These are phyloP conservation scores for Apiotrichum veenhuisii DNA, from an alignment of 1,284 basidiomycete species.

Conservation along the genomic window DNA sequence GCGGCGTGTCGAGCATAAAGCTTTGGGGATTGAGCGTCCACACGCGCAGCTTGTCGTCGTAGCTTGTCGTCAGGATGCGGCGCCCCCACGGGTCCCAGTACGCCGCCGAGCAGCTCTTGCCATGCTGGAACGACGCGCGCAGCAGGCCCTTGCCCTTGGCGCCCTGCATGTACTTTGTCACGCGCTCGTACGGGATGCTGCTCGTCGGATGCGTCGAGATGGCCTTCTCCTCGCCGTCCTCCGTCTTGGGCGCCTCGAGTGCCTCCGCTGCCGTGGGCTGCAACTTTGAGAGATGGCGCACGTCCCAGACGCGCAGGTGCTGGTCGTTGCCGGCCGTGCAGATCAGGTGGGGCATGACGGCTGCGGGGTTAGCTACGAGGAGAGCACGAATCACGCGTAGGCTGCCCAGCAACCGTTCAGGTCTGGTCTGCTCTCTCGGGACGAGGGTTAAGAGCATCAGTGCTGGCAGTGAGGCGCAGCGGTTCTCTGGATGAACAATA, in stretches of 20 bases:
- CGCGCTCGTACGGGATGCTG: constrained; percentile 23
- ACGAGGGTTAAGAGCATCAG: no score
- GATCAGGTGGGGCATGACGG: constrained; percentile 43
- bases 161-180: constrained; percentile 21
- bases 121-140: constrained; percentile 43
- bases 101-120: constrained; percentile 50
- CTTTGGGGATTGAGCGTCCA: constrained; percentile 44
- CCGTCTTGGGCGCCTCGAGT: constrained; percentile 12
- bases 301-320: constrained; percentile 48
- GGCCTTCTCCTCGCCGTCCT: constrained; percentile 1
- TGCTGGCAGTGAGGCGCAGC: no score
- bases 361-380: constrained; percentile 20
- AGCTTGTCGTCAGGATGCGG: constrained; percentile 49
- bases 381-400: constrained; percentile 48
- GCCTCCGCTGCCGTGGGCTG: constrained; percentile 18
- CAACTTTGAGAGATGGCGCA: constrained; percentile 35
- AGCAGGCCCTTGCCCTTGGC: constrained; percentile 36
- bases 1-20: constrained; percentile 30
- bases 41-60: constrained; percentile 51
- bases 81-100: constrained; percentile 53
- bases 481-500: no score
- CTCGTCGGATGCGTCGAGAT: constrained; percentile 23
- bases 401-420: no score
- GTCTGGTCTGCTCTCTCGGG: no score
- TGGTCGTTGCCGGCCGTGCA: constrained; percentile 47